phyloP scores from a whole-genome alignment of 805 yeast genomes.

The Suhomyces emberorum region DNA sequence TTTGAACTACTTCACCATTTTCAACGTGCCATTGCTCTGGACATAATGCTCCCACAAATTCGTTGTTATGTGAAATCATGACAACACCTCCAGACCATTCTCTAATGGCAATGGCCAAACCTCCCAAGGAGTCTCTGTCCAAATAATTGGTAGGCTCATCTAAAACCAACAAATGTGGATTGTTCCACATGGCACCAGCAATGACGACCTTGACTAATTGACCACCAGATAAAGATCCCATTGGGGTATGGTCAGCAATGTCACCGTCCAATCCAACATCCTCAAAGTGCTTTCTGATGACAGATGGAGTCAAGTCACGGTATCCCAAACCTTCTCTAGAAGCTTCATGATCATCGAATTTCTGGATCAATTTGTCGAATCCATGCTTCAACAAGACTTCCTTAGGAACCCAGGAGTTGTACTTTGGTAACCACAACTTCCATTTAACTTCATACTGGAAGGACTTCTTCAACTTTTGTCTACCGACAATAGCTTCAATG shows the following conservation, averaged over 20 bases:
- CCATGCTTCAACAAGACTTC: slow-evolving; percentile 72
- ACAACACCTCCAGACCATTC: slow-evolving; percentile 99
- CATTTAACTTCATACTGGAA: slow-evolving; percentile 97
- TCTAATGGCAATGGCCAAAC: slow-evolving; percentile 94
- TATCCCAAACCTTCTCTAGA: slow-evolving; percentile 49
- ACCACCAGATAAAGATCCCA: slow-evolving; percentile 97
- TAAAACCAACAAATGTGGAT: slow-evolving; percentile 91
- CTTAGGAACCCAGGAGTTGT: slow-evolving; percentile 89
- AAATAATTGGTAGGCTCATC: slow-evolving; percentile 98
- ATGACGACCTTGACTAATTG: slow-evolving; percentile 97
- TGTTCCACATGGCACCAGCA: slow-evolving; percentile 99
- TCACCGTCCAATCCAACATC: slow-evolving; percentile 97
- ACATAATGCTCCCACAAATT: slow-evolving; percentile 94
- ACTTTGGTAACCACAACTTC: slow-evolving; percentile 88
- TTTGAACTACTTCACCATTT: slow-evolving; percentile 83
- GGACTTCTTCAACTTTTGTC: slow-evolving; percentile 93
- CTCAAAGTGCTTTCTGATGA: slow-evolving; percentile 93
- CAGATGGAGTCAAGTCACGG: slow-evolving; percentile 70
- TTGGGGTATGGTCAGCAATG: slow-evolving; percentile 96
- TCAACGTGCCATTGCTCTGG: slow-evolving; percentile 99
- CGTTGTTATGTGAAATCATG: slow-evolving; percentile 96
- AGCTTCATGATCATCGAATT: slow-evolving; percentile 47
- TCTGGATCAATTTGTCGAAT: slow-evolving; percentile 41
- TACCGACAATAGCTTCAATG: slow-evolving; percentile 93
- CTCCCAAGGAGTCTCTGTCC: slow-evolving; percentile 97